These are phyloP conservation scores for Evernia prunastri DNA, from an alignment of 495 filamentous ascomycete genomes.

Conservation along the genomic window DNA sequence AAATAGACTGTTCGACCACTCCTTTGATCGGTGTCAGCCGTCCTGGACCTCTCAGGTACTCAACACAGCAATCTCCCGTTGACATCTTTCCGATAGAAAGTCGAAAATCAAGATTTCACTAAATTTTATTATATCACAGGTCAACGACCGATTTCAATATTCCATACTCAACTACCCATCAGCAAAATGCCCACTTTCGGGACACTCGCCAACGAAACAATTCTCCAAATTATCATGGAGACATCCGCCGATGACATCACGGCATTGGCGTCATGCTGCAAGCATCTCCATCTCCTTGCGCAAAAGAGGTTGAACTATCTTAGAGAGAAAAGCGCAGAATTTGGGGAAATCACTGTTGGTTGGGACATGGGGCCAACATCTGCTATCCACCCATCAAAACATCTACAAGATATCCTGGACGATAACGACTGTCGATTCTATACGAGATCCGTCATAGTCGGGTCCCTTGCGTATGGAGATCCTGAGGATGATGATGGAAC, in stretches of 20 bases:
- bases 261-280: background rate
- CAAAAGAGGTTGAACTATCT: background rate
- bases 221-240: background rate
- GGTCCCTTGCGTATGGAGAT: background rate
- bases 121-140: background rate
- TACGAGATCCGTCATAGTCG: background rate
- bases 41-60: too few relatives aligned
- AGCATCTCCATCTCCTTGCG: background rate
- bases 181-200: background rate
- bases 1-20: too few relatives aligned
- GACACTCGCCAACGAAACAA: background rate
- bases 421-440: background rate
- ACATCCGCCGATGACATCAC: background rate
- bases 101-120: too few relatives aligned
- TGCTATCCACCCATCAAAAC: background rate
- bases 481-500: background rate
- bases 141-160: too few relatives aligned
- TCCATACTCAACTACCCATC: background rate
- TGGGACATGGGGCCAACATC: background rate
- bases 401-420: background rate
- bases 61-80: too few relatives aligned
- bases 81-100: too few relatives aligned
- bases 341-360: background rate
- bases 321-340: background rate
- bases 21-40: too few relatives aligned